These are phyloP conservation scores for Quercus mongolica DNA, from an alignment of 306 rosid species.

Conservation along the genomic window DNA sequence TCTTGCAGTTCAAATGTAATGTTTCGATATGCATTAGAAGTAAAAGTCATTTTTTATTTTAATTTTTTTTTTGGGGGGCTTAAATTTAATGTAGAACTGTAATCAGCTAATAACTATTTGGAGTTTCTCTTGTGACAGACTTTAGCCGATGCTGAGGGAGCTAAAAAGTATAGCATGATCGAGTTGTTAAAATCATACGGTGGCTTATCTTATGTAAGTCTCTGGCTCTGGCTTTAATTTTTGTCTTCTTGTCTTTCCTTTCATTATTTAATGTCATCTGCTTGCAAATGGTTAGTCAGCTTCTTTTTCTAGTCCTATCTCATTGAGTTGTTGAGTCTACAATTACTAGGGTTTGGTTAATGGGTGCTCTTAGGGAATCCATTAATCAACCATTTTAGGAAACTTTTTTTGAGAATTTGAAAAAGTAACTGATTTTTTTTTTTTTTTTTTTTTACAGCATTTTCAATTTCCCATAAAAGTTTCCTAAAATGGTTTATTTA, in stretches of 20 bases:
- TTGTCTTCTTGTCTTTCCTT: neutral
- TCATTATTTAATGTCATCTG: neutral
- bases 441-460: too few species aligned
- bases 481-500: too few species aligned
- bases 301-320: too few species aligned
- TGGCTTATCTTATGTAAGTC: constrained; percentile 84
- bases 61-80: neutral
- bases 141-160: constrained; percentile 98
- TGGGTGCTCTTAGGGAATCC: too few species aligned
- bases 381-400: too few species aligned
- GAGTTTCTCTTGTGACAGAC: constrained; percentile 50
- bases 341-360: too few species aligned
- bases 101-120: neutral
- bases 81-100: neutral
- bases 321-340: too few species aligned
- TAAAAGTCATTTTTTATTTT: neutral
- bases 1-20: too few species aligned
- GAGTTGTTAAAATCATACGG: constrained; percentile 77
- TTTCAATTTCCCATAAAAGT: too few species aligned
- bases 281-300: too few species aligned
- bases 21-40: neutral
- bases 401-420: too few species aligned
- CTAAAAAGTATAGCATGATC: constrained; percentile 52
- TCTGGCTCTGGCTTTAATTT: constrained; percentile 4
- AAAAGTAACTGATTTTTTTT: too few species aligned